A percentile compares a stretch with the other conserved stretches of the same genome.
Conservation (phyloP, 345 rosid species). For the Isatis tinctoria region DNA sequence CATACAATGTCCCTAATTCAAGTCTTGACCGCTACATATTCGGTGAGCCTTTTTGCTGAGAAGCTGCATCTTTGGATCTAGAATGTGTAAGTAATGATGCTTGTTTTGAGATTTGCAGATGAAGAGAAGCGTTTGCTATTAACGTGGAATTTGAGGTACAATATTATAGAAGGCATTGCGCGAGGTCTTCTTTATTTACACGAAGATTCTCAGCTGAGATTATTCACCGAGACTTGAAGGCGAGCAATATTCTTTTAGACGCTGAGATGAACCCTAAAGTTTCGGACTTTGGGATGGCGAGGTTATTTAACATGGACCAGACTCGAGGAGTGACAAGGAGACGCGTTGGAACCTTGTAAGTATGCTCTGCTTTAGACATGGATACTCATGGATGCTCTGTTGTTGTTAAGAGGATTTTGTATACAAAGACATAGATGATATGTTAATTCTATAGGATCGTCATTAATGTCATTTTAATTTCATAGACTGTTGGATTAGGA, state of each 20-base stretch:
- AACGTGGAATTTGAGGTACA: constrained; percentile 19
- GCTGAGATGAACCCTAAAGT: constrained; percentile 29
- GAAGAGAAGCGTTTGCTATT: constrained; percentile 9
- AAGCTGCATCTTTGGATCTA: not conserved
- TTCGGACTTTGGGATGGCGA: constrained; percentile 38
- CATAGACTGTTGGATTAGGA: not conserved
- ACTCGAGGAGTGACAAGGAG: constrained; percentile 25
- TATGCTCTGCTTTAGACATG: not conserved
- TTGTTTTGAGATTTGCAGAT: not conserved
- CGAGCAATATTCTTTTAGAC: constrained; percentile 31
- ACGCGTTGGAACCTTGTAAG: constrained; percentile 40
- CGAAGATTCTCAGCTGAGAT: constrained; percentile 28
- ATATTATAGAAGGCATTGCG: constrained; percentile 31
- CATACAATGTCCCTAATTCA: not conserved
- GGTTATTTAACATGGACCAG: constrained; percentile 23
- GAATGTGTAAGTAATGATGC: not conserved
- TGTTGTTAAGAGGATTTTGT: not conserved
- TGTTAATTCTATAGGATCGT: not conserved
- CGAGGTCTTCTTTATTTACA: constrained; percentile 36
- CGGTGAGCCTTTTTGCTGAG: not conserved
- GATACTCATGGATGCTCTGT: not conserved
- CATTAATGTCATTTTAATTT: not conserved
- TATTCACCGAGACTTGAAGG: constrained; percentile 32
- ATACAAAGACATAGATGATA: not conserved
- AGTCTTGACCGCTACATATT: constrained; percentile 1